phyloP scores from a whole-genome alignment of 2,329 filamentous ascomycete genomes.

The Xylariaceae sp. region DNA sequence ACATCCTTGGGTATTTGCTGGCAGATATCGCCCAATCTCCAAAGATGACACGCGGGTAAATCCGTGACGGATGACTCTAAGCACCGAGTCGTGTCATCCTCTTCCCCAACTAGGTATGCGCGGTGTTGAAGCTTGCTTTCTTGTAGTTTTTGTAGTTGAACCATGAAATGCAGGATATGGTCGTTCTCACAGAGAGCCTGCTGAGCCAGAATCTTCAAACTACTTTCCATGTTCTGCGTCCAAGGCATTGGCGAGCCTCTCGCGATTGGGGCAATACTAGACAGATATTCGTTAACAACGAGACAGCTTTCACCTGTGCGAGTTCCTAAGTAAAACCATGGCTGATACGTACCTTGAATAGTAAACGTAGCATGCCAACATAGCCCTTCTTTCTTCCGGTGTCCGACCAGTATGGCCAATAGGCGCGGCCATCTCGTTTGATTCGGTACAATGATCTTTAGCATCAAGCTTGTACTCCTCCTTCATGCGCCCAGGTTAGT shows the following conservation, averaged over 20 bases:
- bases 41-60: slow-evolving; percentile 30
- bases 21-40: slow-evolving; percentile 26
- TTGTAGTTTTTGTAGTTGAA: slow-evolving; percentile 22
- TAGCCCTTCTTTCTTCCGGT: slow-evolving; percentile 32
- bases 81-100: slow-evolving; percentile 1
- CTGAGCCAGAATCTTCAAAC: slow-evolving; percentile 42
- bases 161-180: slow-evolving; percentile 38
- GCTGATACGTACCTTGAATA: slow-evolving; percentile 24
- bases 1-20: slow-evolving; percentile 21
- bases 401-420: slow-evolving; percentile 23
- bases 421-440: slow-evolving; percentile 17
- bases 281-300: not conserved
- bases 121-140: slow-evolving; percentile 25
- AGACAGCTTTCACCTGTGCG: not conserved
- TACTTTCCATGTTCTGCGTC: slow-evolving; percentile 56
- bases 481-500: not conserved
- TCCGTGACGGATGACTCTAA: slow-evolving; percentile 23
- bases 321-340: not conserved
- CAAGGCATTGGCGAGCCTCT: slow-evolving; percentile 41
- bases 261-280: slow-evolving; percentile 26
- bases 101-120: not conserved
- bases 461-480: slow-evolving; percentile 21
- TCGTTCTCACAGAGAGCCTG: slow-evolving; percentile 46
- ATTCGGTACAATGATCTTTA: slow-evolving; percentile 23
- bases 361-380: slow-evolving; percentile 28